These are phyloP conservation scores for Mediolabrus comicus DNA, from an alignment of 108 stramenopile species.

Conservation along the genomic window DNA sequence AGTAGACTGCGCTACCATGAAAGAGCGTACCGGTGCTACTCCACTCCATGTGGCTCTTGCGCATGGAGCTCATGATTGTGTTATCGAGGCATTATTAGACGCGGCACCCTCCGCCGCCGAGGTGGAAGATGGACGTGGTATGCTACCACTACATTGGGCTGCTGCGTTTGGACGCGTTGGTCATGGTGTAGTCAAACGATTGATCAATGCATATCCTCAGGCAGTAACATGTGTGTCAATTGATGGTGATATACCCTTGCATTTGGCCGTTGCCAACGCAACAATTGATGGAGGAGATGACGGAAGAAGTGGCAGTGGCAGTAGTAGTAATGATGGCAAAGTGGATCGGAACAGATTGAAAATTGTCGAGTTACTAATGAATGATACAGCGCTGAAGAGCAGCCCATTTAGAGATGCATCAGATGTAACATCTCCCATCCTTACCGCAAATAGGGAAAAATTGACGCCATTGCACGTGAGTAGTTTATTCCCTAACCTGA, in stretches of 20 bases:
- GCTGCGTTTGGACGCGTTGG: conserved; percentile 42
- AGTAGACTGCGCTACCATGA: conserved; percentile 8
- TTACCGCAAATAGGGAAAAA: conserved; percentile 14
- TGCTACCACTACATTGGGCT: conserved; percentile 63
- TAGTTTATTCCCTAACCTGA: not conserved
- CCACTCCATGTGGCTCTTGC: conserved; percentile 59
- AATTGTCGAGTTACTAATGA: conserved; percentile 44
- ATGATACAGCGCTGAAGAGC: conserved; percentile 7
- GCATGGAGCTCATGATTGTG: conserved; percentile 43
- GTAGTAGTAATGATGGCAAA: conserved; percentile 1
- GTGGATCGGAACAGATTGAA: conserved; percentile 43
- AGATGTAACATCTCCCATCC: conserved; percentile 11
- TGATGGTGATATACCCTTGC: conserved; percentile 67
- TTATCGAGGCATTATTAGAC: conserved; percentile 46
- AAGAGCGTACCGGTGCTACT: conserved; percentile 38
- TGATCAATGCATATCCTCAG: conserved; percentile 43
- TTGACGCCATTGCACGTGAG: conserved; percentile 55
- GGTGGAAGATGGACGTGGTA: conserved; percentile 49
- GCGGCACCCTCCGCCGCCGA: conserved; percentile 23
- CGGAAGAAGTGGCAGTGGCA: conserved; percentile 3
- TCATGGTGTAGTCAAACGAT: conserved; percentile 24
- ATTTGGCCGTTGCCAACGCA: conserved; percentile 48
- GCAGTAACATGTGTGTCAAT: conserved; percentile 27
- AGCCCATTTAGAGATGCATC: conserved; percentile 2
- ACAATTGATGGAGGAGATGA: conserved; percentile 25